Conservation (phyloP, 2,329 filamentous ascomycete genomes). For the Nemania sp. region DNA sequence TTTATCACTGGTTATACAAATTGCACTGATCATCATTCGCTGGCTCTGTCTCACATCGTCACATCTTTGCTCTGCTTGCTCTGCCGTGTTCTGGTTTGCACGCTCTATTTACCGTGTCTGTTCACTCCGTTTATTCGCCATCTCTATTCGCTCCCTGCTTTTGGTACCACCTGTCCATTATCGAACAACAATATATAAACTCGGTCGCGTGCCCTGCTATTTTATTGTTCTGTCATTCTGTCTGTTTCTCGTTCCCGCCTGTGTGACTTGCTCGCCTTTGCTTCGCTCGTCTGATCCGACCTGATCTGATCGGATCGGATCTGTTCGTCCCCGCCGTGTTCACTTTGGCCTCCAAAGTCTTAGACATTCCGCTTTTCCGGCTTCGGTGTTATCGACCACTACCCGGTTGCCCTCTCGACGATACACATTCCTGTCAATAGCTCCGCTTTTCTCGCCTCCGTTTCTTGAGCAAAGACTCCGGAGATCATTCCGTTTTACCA, state of each 20-base stretch:
- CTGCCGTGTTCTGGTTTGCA: not conserved
- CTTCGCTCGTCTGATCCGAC: not conserved
- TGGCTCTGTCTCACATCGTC: no score
- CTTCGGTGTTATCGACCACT: not conserved
- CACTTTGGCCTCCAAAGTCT: slow-evolving; percentile 17
- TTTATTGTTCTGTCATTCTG: no score
- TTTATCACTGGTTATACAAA: no score
- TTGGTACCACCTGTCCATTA: no score
- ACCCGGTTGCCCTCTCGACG: not conserved
- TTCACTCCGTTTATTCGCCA: no score
- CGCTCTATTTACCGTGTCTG: no score
- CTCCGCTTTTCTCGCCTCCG: not conserved
- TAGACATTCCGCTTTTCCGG: slow-evolving; percentile 18
- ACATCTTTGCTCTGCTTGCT: not conserved
- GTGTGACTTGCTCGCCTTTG: not conserved
- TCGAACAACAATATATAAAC: no score
- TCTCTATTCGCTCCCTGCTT: no score
- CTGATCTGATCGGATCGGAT: slow-evolving; percentile 16
- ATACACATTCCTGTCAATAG: not conserved
- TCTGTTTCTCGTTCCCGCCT: slow-evolving; percentile 1
- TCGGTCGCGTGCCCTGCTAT: no score
- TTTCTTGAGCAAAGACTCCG: no score
- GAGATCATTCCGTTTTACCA: no score
- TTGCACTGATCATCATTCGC: no score
- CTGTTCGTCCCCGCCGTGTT: slow-evolving; percentile 8